phyloP scores from a whole-genome alignment of 768 basidiomycete genomes.

The Scleroderma bovista region DNA sequence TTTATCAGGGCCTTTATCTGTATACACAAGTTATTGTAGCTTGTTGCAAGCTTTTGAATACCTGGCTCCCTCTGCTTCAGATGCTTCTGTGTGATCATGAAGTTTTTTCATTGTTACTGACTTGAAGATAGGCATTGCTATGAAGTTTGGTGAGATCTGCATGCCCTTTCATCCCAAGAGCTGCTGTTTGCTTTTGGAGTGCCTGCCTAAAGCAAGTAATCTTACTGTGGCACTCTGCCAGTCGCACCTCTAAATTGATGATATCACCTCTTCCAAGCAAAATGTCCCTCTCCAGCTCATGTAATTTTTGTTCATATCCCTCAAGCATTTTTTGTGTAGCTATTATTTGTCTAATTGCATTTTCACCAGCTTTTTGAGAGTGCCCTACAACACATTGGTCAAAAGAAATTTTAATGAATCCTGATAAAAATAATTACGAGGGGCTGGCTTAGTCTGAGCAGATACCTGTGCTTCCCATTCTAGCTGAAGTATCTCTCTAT shows the following conservation, averaged over 20 bases:
- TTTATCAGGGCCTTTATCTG: slow-evolving; percentile 17
- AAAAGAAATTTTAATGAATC: too few relatives aligned
- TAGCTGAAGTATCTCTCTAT: not conserved
- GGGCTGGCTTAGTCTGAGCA: slow-evolving; percentile 15
- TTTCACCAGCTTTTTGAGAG: not conserved
- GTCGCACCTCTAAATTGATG: not conserved
- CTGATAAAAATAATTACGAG: not conserved
- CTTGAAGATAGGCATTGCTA: slow-evolving; percentile 9
- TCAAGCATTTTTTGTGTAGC: not conserved
- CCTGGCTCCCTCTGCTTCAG: slow-evolving; percentile 21
- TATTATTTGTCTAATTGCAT: not conserved
- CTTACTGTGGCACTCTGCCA: not conserved
- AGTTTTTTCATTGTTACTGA: slow-evolving; percentile 12
- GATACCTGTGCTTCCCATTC: slow-evolving; percentile 17
- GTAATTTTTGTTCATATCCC: not conserved
- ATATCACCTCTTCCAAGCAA: not conserved
- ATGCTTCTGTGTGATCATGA: slow-evolving; percentile 20
- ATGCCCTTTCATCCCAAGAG: too few relatives aligned
- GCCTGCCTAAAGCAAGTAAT: not conserved
- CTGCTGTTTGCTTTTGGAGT: not conserved
- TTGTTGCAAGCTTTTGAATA: slow-evolving; percentile 16
- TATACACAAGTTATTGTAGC: slow-evolving; percentile 27
- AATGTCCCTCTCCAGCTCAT: slow-evolving; percentile 3
- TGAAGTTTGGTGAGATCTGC: not conserved
- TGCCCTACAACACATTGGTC: not conserved